Conservation (phyloP, 2,329 filamentous ascomycete species). For the Fusarium miscanthi region DNA sequence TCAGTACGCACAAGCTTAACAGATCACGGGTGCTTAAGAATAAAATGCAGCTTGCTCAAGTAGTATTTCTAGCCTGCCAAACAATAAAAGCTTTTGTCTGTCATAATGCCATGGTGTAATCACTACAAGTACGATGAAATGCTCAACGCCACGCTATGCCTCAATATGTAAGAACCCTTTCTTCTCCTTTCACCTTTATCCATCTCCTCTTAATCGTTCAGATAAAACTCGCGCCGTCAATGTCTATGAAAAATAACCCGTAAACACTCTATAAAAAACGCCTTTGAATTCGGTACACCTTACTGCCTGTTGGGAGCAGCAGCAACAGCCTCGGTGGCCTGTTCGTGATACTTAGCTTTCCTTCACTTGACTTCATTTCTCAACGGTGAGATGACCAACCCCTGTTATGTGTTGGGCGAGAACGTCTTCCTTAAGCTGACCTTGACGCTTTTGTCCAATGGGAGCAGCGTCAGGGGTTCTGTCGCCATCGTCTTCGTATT, state of each 20-base stretch:
- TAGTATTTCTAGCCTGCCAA: conserved; percentile 30
- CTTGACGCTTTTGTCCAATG: conserved; percentile 22
- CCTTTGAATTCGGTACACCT: conserved; percentile 29
- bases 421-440: conserved; percentile 56
- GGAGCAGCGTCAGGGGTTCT: conserved; percentile 7
- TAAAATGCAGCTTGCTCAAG: conserved; percentile 15
- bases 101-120: conserved; percentile 35
- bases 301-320: conserved; percentile 18
- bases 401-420: conserved; percentile 70
- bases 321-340: conserved; percentile 34
- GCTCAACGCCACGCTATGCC: conserved; percentile 52
- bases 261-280: conserved; percentile 4
- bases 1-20: conserved; percentile 4
- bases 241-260: conserved; percentile 8
- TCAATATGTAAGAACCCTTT: conserved; percentile 23
- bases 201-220: not conserved
- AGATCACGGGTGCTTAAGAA: not conserved
- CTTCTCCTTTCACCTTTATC: not conserved
- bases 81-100: conserved; percentile 34
- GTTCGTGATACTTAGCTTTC: conserved; percentile 46
- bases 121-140: conserved; percentile 37
- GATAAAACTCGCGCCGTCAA: not conserved
- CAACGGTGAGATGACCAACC: conserved; percentile 63
- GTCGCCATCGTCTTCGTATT: conserved; percentile 35
- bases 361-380: conserved; percentile 52